Base-by-base conservation (phyloP, 2,329 filamentous ascomycete species). In the Truncatella angustata region DNA sequence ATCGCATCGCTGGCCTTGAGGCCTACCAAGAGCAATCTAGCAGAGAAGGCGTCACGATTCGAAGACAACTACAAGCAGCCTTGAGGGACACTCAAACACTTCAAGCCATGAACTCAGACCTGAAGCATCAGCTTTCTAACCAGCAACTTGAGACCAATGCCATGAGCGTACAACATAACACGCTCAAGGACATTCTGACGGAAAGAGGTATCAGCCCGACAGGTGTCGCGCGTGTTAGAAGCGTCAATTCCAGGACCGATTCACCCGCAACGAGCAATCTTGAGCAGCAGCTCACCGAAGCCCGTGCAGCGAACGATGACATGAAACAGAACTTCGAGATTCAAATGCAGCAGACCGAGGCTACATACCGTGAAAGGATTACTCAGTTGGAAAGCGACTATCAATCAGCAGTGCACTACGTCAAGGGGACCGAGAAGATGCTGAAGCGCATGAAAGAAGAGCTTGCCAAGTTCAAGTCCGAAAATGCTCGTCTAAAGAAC, bases 341-440 rank as follows among this genome's bases (percentile, higher is more conserved):
- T 32, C 88, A 93, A 50, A 86, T 90, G 54, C 88, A 94, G 60
- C 90, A 96, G 64, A 87, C 91, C n/a, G 93, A 96, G 67, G 81
- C 85, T 51, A 83, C 89, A 43, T 97, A 96, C 73, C 88, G 92
- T 56, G 92, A 97, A 68, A 97, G 97, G 70, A 80, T 99, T 49
- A 84, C 90, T 54, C 92, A 96, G 66, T 84, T 99, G 28, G 92
- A 97, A 72, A 96, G 92, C 66, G 94, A 99, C 69, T 97, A 99
- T 68, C 91, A 97, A 70, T 96, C 94, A 37, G 93, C 94, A 14
- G 92, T 97, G 46, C 94, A 97, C 70, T 99, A 99, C 65, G 90
- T 99, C 60, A 95, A 96, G 71, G 94, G 94, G 53, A 97, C 94
- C 1, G 94, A 99, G 72, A 97, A 97, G 80, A 97, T 99, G 91